phyloP scores from a whole-genome alignment of 768 basidiomycete genomes.

The Fomitopsis serialis region DNA sequence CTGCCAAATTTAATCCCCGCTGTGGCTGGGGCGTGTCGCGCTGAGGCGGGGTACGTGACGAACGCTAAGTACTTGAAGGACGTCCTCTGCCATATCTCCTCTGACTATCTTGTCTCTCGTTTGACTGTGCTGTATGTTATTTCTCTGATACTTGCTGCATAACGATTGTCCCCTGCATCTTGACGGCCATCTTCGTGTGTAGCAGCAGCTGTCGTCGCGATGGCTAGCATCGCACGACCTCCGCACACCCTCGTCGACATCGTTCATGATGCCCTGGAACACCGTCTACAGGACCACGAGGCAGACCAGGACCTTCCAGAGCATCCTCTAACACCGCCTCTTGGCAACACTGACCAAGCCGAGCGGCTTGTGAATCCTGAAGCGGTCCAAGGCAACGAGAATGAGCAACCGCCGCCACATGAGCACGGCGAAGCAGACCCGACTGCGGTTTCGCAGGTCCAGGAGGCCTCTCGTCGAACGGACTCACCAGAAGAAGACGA shows the following conservation, averaged over 20 bases:
- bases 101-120: too few relatives aligned
- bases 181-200: not conserved
- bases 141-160: too few relatives aligned
- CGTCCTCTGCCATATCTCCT: not conserved
- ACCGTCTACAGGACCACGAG: constrained; percentile 1
- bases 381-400: not conserved
- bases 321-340: constrained; percentile 14
- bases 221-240: constrained; percentile 19
- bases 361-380: not conserved
- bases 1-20: constrained; percentile 5
- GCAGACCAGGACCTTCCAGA: constrained; percentile 12
- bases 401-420: not conserved
- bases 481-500: constrained; percentile 3
- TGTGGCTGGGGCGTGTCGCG: not conserved
- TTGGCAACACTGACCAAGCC: not conserved
- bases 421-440: not conserved
- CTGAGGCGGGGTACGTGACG: not conserved
- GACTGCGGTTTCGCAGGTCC: not conserved
- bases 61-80: not conserved
- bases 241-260: constrained; percentile 13
- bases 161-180: too few relatives aligned
- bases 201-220: not conserved
- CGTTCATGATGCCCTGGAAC: constrained; percentile 13
- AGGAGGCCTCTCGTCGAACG: not conserved
- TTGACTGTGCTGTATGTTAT: too few relatives aligned